Evolutionary conservation across 225 moss, liverwort and hornwort species (phyloP).

Genomic region (Polytrichum formosum): DNA sequence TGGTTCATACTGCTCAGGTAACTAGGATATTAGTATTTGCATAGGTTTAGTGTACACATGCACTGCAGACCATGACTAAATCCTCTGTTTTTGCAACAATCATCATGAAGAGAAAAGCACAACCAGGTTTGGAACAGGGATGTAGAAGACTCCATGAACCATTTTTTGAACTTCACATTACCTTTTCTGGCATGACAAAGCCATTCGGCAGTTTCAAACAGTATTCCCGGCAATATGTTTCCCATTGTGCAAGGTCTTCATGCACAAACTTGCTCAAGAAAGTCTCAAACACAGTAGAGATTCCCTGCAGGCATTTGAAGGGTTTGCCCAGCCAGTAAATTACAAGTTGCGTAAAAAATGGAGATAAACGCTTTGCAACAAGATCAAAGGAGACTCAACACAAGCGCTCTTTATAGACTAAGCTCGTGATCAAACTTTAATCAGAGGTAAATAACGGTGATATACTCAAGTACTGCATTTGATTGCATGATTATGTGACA

Average conservation of each 20-base stretch:
- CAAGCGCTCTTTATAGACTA: neutral
- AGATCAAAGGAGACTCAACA: no score
- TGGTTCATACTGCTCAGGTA: conserved; percentile 15
- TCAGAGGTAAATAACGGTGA: neutral
- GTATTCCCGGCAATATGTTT: conserved; percentile 37
- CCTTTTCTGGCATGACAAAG: conserved; percentile 50
- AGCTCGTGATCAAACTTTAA: neutral
- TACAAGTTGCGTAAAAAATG: neutral
- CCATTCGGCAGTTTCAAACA: conserved; percentile 39
- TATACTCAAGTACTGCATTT: neutral
- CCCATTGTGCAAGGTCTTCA: conserved; percentile 46
- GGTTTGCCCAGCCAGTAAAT: neutral
- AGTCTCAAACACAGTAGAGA: conserved; percentile 45
- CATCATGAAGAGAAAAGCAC: no score
- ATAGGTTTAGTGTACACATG: neutral
- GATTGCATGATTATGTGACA: no score
- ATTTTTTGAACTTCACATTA: neutral
- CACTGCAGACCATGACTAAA: no score
- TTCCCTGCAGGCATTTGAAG: conserved; percentile 30
- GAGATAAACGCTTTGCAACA: neutral
- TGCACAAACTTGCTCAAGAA: conserved; percentile 50
- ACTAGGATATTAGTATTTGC: neutral
- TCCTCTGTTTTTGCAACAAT: no score
- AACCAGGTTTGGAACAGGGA: no score
- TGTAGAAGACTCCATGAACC: no score